phyloP scores from a whole-genome alignment of 2,329 filamentous ascomycete species.

The Stagonosporopsis rhizophila region DNA sequence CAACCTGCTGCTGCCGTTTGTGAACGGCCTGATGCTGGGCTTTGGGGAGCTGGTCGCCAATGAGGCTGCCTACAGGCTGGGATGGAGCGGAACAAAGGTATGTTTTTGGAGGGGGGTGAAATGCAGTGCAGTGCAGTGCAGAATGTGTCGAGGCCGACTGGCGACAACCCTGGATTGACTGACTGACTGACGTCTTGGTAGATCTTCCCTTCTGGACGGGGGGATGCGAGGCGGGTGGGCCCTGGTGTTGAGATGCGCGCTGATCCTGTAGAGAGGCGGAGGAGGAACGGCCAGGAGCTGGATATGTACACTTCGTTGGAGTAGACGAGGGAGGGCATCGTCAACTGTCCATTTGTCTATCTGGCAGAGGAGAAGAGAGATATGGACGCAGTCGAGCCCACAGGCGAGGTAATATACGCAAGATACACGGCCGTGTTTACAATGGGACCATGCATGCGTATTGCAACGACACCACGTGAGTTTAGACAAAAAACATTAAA shows the following conservation, averaged over 20 bases:
- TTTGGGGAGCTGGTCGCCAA: conserved; percentile 98
- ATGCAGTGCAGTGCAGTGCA: too few relatives aligned
- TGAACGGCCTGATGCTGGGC: conserved; percentile 98
- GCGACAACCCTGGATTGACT: too few relatives aligned
- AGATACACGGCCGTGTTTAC: too few relatives aligned
- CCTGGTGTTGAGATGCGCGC: conserved; percentile 84
- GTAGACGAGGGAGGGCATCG: conserved; percentile 49
- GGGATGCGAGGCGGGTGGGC: conserved; percentile 70
- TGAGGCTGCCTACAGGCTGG: conserved; percentile 89
- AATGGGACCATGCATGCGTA: too few relatives aligned
- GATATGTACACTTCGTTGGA: conserved; percentile 74
- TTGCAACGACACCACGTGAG: background rate
- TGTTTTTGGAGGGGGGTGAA: too few relatives aligned
- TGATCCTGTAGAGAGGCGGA: conserved; percentile 64
- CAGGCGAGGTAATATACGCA: too few relatives aligned
- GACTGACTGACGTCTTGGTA: conserved; percentile 37
- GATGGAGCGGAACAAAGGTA: conserved; percentile 95
- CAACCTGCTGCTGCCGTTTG: conserved; percentile 92
- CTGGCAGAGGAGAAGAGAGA: too few relatives aligned
- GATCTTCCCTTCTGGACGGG: conserved; percentile 67
- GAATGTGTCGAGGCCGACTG: too few relatives aligned
- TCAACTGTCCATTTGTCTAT: too few relatives aligned
- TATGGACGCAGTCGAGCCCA: too few relatives aligned
- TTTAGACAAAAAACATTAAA: conserved; percentile 1
- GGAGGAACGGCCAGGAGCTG: conserved; percentile 62